Evolutionary conservation across 148 eudicot genomes (phyloP), one percentile per base, ranked within the genome.

Genomic region (Rheum nobile): DNA sequence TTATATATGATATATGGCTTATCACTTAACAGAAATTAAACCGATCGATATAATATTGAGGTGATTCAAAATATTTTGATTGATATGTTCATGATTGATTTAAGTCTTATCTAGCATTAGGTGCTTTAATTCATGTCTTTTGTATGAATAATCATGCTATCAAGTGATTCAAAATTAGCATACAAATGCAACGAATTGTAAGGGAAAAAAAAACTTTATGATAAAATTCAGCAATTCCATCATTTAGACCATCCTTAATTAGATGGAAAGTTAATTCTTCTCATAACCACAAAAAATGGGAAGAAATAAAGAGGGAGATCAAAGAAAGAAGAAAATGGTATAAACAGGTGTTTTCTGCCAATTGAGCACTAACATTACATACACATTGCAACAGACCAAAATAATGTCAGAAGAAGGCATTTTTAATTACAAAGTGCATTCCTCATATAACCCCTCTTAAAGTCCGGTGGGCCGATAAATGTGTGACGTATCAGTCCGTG

Each of bases 61-160:
- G n/a, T 6, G 6, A 6, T 19, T 50, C 2, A 4, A 22, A 22
- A 24, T 26, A 26, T 9, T 22, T 55, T 59, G 67, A 26, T 5
- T 57, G 32, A 9, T 28, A 57, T 59, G 34, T 59, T 59, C 67
- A 59, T 59, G 67, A 59, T 59, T 59, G 67, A 59, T 59, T 19
- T 0, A 22, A 59, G 67, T 59, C 34, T 59, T 59, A 59, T 59
- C 67, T 59, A 59, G 26, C 57, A 6, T 4, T n/a, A 28, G 67
- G 63, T 12, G 67, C 67, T 59, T 29, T 59, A 28, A 26, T 59
- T 59, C 34, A 59, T 28, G 16, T 17, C 67, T 63, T 61, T 63
- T 32, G 21, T 8, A 16, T 32, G 17, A 31, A 63, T 14, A 63
- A 63, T 31, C 38, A 63, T 63, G n/a, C 21, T 13, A 63, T 7